These are phyloP conservation scores for Cinchona pubescens DNA, from an alignment of 257 asterid genomes.

Conservation along the genomic window DNA sequence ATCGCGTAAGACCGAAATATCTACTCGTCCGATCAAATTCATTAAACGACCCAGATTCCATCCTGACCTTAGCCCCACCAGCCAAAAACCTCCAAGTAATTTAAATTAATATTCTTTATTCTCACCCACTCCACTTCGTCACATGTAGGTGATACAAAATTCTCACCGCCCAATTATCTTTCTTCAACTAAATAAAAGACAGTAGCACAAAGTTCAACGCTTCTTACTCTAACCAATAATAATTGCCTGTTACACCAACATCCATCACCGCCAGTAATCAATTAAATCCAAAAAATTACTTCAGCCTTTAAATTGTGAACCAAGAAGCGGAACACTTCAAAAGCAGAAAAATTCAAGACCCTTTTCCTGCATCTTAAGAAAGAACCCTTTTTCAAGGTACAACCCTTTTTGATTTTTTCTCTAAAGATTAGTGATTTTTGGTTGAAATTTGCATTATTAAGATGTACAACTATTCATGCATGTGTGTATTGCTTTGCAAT, in stretches of 20 bases:
- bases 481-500: not conserved
- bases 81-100: not conserved
- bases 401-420: conserved; percentile 1
- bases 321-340: not conserved
- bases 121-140: not conserved
- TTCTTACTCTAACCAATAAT: not conserved
- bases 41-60: not conserved
- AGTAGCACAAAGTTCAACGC: too few relatives aligned
- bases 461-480: too few relatives aligned
- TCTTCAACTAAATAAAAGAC: not conserved
- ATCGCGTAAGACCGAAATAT: not conserved
- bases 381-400: conserved; percentile 7
- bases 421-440: not conserved
- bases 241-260: not conserved
- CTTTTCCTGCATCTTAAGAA: not conserved
- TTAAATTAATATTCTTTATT: conserved; percentile 5
- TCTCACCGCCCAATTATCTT: not conserved
- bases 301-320: not conserved
- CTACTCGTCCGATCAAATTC: not conserved
- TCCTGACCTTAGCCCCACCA: not conserved
- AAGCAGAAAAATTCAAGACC: too few relatives aligned
- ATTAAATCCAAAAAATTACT: not conserved
- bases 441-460: too few relatives aligned
- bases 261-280: not conserved
- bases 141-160: not conserved